A percentile compares a stretch with the other conserved stretches of the same genome.
Conservation (phyloP, 495 filamentous ascomycete genomes). For the Parathielavia hyrcaniae region DNA sequence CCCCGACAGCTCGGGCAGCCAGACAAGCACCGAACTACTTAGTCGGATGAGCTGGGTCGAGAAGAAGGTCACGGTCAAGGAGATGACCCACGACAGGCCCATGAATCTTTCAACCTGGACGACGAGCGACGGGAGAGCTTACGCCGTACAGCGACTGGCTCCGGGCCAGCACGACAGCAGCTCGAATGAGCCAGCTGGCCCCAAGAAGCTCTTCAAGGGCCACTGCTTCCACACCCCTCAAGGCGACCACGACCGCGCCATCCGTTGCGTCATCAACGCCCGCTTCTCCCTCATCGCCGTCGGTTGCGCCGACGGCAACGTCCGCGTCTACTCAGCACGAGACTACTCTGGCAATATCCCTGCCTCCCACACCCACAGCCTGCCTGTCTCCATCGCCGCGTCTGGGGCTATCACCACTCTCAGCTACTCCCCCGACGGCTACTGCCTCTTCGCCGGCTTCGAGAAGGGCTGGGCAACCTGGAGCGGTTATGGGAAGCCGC, state of each 20-base stretch:
- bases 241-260: conserved; percentile 51
- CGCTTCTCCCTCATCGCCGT: conserved; percentile 89
- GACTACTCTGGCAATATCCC: conserved; percentile 93
- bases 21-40: conserved; percentile 86
- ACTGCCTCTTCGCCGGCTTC: conserved; percentile 91
- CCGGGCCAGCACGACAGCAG: conserved; percentile 22
- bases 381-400: conserved; percentile 55
- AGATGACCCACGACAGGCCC: conserved; percentile 93
- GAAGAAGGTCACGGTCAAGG: conserved; percentile 65
- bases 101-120: conserved; percentile 97
- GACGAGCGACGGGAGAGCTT: conserved; percentile 81
- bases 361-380: conserved; percentile 70
- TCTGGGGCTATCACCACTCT: conserved; percentile 69
- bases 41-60: conserved; percentile 79
- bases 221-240: conserved; percentile 82
- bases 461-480: conserved; percentile 90
- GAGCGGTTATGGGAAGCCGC: conserved; percentile 92
- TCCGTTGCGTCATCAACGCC: conserved; percentile 80
- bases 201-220: conserved; percentile 73
- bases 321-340: conserved; percentile 80
- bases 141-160: conserved; percentile 72
- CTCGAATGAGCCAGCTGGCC: conserved; percentile 31
- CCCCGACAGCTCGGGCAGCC: conserved; percentile 68
- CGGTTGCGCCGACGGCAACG: conserved; percentile 70
- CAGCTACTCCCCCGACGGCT: conserved; percentile 90